Percentiles rank a stretch among this genome's conserved stretches.
Evolutionary conservation across 768 basidiomycete genomes (phyloP).

Genomic region (Russula griseocarnosa): DNA sequence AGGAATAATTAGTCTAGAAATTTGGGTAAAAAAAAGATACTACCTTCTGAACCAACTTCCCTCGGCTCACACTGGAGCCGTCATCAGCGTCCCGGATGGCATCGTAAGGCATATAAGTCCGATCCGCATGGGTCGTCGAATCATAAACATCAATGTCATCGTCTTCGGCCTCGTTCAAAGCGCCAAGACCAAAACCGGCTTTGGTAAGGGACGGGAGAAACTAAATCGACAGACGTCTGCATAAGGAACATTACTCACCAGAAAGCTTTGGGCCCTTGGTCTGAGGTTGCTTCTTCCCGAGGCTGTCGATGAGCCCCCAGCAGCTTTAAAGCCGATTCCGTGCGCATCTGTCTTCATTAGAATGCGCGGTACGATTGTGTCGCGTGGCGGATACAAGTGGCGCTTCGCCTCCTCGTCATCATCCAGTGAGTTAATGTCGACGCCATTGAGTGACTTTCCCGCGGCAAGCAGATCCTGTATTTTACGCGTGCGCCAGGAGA

Average conservation of each 20-base stretch:
- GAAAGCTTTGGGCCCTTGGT: constrained; percentile 52
- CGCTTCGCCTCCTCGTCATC: constrained; percentile 80
- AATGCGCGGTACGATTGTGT: constrained; percentile 60
- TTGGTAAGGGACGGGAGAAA: neutral
- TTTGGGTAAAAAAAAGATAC: neutral
- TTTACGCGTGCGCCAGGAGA: constrained; percentile 71
- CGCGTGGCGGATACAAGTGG: constrained; percentile 81
- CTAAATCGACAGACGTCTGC: neutral
- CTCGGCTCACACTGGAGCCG: constrained; percentile 40
- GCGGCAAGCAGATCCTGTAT: constrained; percentile 58
- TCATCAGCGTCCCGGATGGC: constrained; percentile 61
- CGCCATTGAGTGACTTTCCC: constrained; percentile 33
- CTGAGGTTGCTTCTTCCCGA: constrained; percentile 39
- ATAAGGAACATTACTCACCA: constrained; percentile 38
- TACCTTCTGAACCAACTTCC: constrained; percentile 10
- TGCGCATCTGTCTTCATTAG: constrained; percentile 70
- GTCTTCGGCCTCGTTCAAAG: constrained; percentile 89
- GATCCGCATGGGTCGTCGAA: constrained; percentile 34
- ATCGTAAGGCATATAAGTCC: constrained; percentile 63
- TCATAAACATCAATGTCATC: constrained; percentile 89
- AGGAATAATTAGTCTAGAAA: constrained; percentile 21
- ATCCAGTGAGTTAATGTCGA: constrained; percentile 36
- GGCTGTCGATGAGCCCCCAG: constrained; percentile 54
- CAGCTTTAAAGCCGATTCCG: constrained; percentile 79
- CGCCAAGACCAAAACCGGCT: constrained; percentile 88